Evolutionary conservation across 148 eudicot species (phyloP).

Genomic region (Silene uniflora): DNA sequence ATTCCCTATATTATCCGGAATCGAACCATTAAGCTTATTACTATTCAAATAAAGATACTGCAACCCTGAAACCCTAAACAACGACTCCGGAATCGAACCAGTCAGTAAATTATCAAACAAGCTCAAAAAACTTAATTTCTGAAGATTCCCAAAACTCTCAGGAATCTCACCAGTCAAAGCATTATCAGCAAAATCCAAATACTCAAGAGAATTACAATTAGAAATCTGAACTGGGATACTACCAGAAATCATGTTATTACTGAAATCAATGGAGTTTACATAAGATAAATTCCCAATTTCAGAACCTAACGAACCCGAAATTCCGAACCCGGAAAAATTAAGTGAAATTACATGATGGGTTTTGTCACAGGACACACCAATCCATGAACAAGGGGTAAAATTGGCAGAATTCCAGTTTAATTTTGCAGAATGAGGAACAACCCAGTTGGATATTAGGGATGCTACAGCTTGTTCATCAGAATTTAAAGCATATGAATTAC

Average conservation of each 20-base stretch:
- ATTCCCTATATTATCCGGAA: slow-evolving; percentile 55
- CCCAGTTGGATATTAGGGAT: slow-evolving; percentile 56
- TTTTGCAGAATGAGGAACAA: slow-evolving; percentile 42
- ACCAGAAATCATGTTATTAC: slow-evolving; percentile 43
- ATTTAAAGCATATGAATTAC: slow-evolving; percentile 33
- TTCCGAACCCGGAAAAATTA: slow-evolving; percentile 40
- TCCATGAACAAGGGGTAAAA: slow-evolving; percentile 68
- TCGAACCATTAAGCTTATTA: slow-evolving; percentile 55
- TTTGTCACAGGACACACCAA: slow-evolving; percentile 51
- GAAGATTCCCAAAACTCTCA: slow-evolving; percentile 19
- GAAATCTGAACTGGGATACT: slow-evolving; percentile 44
- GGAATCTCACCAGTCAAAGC: slow-evolving; percentile 46
- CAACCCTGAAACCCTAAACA: slow-evolving; percentile 36
- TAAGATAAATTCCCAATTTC: slow-evolving; percentile 44
- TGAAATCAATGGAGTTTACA: slow-evolving; percentile 42
- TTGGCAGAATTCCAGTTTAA: slow-evolving; percentile 52
- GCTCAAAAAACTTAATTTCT: slow-evolving; percentile 20
- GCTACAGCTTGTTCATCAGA: slow-evolving; percentile 51
- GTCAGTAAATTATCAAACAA: slow-evolving; percentile 44
- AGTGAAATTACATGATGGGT: slow-evolving; percentile 38
- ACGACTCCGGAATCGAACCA: slow-evolving; percentile 46
- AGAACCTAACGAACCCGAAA: slow-evolving; percentile 56
- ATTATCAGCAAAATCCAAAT: slow-evolving; percentile 39
- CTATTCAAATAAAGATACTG: slow-evolving; percentile 30
- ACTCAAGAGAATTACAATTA: slow-evolving; percentile 40